phyloP scores from a whole-genome alignment of 73 alveolate genomes.

The Vitrella brassicaformis region DNA sequence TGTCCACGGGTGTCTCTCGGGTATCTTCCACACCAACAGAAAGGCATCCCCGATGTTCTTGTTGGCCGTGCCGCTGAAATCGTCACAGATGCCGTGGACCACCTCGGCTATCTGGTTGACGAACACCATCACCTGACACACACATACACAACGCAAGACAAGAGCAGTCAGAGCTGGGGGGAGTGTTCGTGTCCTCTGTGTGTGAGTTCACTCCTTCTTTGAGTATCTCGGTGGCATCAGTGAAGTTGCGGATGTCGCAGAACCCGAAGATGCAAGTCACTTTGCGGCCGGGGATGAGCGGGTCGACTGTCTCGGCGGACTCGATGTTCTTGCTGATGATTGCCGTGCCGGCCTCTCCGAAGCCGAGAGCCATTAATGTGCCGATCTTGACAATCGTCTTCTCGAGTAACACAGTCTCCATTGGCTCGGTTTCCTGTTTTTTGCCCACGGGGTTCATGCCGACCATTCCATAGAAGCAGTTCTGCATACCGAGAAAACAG shows the following conservation, averaged over 20 bases:
- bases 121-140: slow-evolving; percentile 69
- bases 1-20: too few relatives aligned
- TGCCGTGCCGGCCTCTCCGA: slow-evolving; percentile 27
- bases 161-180: not conserved
- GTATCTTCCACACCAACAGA: slow-evolving; percentile 24
- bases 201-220: slow-evolving; percentile 3
- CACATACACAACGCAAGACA: slow-evolving; percentile 1
- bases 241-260: slow-evolving; percentile 17
- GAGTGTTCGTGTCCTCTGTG: not conserved
- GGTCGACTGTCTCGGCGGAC: too few relatives aligned
- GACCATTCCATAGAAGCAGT: too few relatives aligned
- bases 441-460: too few relatives aligned
- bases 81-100: slow-evolving; percentile 81
- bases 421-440: too few relatives aligned
- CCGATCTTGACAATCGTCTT: slow-evolving; percentile 33
- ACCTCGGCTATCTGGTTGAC: slow-evolving; percentile 98
- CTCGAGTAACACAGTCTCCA: slow-evolving; percentile 33
- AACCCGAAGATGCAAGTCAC: slow-evolving; percentile 31
- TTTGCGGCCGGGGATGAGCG: slow-evolving; percentile 8
- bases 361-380: slow-evolving; percentile 27
- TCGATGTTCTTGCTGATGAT: slow-evolving; percentile 21
- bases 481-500: too few relatives aligned
- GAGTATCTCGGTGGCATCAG: slow-evolving; percentile 28
- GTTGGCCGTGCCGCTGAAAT: slow-evolving; percentile 45
- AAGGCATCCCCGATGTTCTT: slow-evolving; percentile 25